A percentile compares a stretch with the other conserved stretches of the same genome.
These are phyloP conservation scores for Ceratocystis huliohia DNA, from an alignment of 2,329 filamentous ascomycete genomes.

Conservation along the genomic window DNA sequence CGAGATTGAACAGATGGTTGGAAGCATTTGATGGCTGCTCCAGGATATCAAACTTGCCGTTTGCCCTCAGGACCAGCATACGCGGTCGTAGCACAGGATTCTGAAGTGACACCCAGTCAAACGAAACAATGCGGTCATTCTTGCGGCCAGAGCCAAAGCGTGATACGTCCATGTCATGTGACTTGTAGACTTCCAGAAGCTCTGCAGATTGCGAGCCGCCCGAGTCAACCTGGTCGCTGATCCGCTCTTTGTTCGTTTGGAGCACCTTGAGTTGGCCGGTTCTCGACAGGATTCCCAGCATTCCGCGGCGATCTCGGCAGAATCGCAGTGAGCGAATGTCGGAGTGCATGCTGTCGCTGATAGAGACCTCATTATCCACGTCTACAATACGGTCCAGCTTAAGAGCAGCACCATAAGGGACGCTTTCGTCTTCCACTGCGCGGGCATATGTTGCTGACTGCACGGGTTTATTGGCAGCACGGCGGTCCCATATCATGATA, in stretches of 20 bases:
- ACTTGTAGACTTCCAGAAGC: conserved; percentile 45
- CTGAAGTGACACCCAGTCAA: conserved; percentile 52
- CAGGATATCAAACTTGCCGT: conserved; percentile 48
- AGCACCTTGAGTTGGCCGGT: conserved; percentile 51
- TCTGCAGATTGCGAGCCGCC: conserved; percentile 34
- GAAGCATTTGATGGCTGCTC: conserved; percentile 47
- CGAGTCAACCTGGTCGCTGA: conserved; percentile 24
- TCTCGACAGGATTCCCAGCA: conserved; percentile 48
- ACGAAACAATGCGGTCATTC: conserved; percentile 51
- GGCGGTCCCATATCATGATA: conserved; percentile 66
- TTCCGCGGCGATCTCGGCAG: conserved; percentile 48
- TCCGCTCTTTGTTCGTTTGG: conserved; percentile 44
- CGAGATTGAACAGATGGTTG: conserved; percentile 46
- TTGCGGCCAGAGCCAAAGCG: conserved; percentile 40
- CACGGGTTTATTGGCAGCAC: conserved; percentile 42
- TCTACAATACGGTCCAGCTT: conserved; percentile 46
- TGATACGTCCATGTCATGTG: conserved; percentile 49
- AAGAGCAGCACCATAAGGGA: conserved; percentile 51
- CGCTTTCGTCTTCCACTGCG: conserved; percentile 46
- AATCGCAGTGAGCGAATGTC: conserved; percentile 51
- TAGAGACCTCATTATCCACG: conserved; percentile 38
- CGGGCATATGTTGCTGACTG: conserved; percentile 44
- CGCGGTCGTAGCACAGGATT: conserved; percentile 44
- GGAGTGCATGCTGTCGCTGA: conserved; percentile 44
- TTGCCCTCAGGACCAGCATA: conserved; percentile 47